Evolutionary conservation across 306 rosid species (phyloP), one percentile per base, ranked within the genome.

Genomic region (Trifolium subterraneum): DNA sequence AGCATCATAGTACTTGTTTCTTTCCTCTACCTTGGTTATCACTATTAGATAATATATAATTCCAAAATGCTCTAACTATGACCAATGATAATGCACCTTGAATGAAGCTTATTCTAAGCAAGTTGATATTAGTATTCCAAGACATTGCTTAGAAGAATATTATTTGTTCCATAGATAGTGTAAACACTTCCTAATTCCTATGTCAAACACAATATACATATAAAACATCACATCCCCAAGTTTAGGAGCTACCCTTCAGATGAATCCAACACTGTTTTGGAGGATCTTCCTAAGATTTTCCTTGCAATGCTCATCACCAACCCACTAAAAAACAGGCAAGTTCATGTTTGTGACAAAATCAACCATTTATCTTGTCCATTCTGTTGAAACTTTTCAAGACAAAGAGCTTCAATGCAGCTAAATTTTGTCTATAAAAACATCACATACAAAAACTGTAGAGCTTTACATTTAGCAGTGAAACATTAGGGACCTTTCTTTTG

Each of bases 211-310:
- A 76, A 19, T 65, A 20, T 45, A 10, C 41, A 27, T 4, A 48
- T 38, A 35, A 66, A 73, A 72, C 48, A 35, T 55, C 11, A 16
- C 12, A 52, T 42, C 64, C 64, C 63, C 33, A 52, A 74, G 61
- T 69, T 13, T 38, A 69, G 70, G 80, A n/a, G 29, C 27, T 59
- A 38, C 33, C 29, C 15, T 67, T 51, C 4, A 18, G 33, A 69
- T 56, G 31, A 69, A 56, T 58, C 82, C 73, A 64, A 72, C n/a
- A 36, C 3, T 22, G 5, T 68, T 80, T 76, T 84, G 80, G 80
- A 80, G 85, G 65, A 60, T 73, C 62, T 80, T 84, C 73, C 88
- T 78, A 81, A 55, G 88, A 58, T 52, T 84, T 81, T 73, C 79
- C 74, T 78, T 75, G 81, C 70, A 47, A 56, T 48, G 13, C 10